Evolutionary conservation across 75 land plant genomes (phyloP).

Genomic region (Pinus tabuliformis): DNA sequence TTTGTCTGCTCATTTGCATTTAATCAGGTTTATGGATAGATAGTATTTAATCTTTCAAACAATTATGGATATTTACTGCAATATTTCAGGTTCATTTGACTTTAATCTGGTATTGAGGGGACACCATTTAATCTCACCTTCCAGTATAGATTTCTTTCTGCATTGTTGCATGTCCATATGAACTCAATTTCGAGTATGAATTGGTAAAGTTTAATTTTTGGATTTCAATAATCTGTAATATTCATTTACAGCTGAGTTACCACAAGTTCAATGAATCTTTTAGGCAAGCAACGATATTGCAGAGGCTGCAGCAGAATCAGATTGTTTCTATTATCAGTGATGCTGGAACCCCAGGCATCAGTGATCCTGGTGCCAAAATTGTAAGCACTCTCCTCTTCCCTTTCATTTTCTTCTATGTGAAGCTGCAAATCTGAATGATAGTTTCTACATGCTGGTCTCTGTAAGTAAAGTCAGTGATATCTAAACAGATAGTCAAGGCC

Average conservation of each 20-base stretch:
- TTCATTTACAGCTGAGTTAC: conserved; percentile 76
- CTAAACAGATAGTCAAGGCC: not conserved
- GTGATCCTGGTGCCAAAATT: conserved; percentile 92
- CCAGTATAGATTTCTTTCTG: too few species aligned
- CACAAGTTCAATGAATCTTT: conserved; percentile 92
- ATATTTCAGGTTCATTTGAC: too few species aligned
- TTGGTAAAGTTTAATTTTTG: not conserved
- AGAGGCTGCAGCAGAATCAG: conserved; percentile 67
- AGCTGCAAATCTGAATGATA: not conserved
- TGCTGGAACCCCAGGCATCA: conserved; percentile 98
- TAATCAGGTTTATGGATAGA: too few species aligned
- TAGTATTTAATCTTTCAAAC: too few species aligned
- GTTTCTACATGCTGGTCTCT: not conserved
- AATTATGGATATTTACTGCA: too few species aligned
- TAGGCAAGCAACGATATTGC: conserved; percentile 53
- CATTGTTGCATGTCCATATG: not conserved
- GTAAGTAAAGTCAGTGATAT: not conserved
- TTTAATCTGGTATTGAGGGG: too few species aligned
- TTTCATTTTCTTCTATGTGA: not conserved
- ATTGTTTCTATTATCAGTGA: conserved; percentile 90
- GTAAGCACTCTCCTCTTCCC: conserved; percentile 26
- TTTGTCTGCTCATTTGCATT: too few species aligned
- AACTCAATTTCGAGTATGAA: not conserved
- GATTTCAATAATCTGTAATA: conserved; percentile 1
- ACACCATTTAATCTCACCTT: too few species aligned